Conservation (phyloP, 306 rosid genomes). For the Medicago arabica region DNA sequence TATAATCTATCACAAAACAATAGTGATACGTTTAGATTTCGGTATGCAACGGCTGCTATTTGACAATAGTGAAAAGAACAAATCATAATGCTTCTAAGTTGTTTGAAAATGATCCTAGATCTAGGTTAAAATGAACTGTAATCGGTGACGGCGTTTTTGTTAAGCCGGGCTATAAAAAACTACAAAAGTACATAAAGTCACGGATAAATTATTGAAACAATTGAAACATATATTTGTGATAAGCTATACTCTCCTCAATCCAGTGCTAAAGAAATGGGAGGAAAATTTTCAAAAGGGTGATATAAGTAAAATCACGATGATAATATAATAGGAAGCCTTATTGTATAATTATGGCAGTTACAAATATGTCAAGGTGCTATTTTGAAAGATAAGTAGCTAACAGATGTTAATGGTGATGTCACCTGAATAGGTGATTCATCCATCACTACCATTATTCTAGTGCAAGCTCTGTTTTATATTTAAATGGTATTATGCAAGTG, state of each 20-base stretch:
- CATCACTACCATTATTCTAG: constrained; percentile 14
- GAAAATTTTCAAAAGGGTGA: not conserved
- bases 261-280: constrained; percentile 19
- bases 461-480: not conserved
- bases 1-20: no score
- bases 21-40: no score
- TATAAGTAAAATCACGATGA: constrained; percentile 10
- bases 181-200: not conserved
- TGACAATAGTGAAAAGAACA: no score
- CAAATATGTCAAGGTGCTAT: constrained; percentile 23
- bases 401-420: constrained; percentile 1
- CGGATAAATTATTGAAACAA: constrained; percentile 19
- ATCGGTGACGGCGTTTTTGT: not conserved
- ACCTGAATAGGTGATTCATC: constrained; percentile 30
- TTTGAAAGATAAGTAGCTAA: not conserved
- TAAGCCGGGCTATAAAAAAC: not conserved
- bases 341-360: constrained; percentile 28
- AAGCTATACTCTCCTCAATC: not conserved
- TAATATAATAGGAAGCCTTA: not conserved
- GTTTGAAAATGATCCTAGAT: not conserved
- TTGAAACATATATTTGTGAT: constrained; percentile 9
- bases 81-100: not conserved
- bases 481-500: no score
- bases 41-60: no score
- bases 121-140: not conserved